Evolutionary conservation across 1,284 basidiomycete species (phyloP).

Genomic region (Clitocybe nebularis): DNA sequence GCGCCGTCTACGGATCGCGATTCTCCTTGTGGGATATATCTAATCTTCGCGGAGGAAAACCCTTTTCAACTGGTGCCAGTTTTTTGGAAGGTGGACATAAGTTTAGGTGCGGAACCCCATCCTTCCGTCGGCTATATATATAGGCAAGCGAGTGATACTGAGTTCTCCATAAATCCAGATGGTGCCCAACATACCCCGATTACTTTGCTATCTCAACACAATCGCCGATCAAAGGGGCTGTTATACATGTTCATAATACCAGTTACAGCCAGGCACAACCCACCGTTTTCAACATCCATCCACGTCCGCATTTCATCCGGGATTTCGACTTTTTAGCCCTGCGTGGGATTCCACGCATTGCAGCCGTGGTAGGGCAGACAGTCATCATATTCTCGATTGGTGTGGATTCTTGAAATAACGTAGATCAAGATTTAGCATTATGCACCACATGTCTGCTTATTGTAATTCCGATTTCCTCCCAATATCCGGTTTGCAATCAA

Average conservation of each 20-base stretch:
- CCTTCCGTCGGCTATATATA: conserved; percentile 1
- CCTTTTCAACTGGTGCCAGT: conserved; percentile 50
- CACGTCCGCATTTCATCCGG: conserved; percentile 58
- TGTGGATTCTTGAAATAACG: conserved; percentile 33
- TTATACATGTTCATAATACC: conserved; percentile 64
- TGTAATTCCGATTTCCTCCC: too few relatives aligned
- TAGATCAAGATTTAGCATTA: too few relatives aligned
- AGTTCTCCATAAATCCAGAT: conserved; percentile 37
- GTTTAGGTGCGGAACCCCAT: conserved; percentile 51
- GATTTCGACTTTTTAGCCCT: conserved; percentile 73
- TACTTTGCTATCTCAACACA: conserved; percentile 71
- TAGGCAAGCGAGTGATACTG: too few relatives aligned
- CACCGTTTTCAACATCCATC: conserved; percentile 50
- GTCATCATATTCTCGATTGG: conserved; percentile 50
- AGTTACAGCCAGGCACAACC: conserved; percentile 62
- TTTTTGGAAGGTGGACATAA: conserved; percentile 62
- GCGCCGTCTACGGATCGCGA: conserved; percentile 63
- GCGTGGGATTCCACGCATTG: conserved; percentile 57
- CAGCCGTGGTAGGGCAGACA: conserved; percentile 57
- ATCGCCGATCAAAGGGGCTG: conserved; percentile 55
- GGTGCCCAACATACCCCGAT: conserved; percentile 71
- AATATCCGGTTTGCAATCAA: too few relatives aligned
- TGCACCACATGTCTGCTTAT: too few relatives aligned
- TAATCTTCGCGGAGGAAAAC: conserved; percentile 68
- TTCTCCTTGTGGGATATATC: conserved; percentile 75